These are phyloP conservation scores for Tulasnella sp. DNA, from an alignment of 768 basidiomycete genomes.

Conservation along the genomic window DNA sequence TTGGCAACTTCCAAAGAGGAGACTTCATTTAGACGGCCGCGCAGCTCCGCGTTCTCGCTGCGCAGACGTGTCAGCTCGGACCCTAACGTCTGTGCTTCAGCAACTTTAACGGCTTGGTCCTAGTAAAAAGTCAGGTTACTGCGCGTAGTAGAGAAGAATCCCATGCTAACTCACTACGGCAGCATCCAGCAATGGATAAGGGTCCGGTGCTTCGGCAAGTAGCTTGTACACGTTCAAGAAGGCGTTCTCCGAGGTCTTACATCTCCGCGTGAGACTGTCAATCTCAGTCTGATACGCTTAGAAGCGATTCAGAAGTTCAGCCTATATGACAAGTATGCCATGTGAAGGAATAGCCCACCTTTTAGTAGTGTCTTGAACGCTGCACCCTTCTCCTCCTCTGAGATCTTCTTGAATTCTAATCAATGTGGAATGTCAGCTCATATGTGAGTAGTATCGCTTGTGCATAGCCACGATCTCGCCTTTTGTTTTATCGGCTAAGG, in stretches of 20 bases:
- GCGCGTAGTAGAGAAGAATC: neutral
- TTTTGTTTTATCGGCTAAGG: constrained; percentile 89
- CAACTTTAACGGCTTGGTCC: constrained; percentile 89
- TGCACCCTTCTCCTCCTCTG: constrained; percentile 77
- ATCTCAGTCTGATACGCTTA: constrained; percentile 46
- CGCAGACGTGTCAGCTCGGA: constrained; percentile 57
- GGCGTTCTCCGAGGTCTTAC: constrained; percentile 85
- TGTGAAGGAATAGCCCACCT: constrained; percentile 34
- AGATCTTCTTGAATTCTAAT: constrained; percentile 89
- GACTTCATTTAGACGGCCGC: constrained; percentile 54
- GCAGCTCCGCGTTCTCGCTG: constrained; percentile 75
- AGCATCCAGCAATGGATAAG: constrained; percentile 89
- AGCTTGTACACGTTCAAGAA: constrained; percentile 97
- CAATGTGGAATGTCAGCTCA: neutral
- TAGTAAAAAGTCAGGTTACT: constrained; percentile 25
- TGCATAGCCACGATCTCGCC: too few species aligned
- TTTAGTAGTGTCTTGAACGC: constrained; percentile 88
- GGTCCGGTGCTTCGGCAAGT: constrained; percentile 92
- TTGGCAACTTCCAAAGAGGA: constrained; percentile 52
- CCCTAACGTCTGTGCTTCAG: constrained; percentile 70
- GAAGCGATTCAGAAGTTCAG: too few species aligned
- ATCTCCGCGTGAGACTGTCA: constrained; percentile 86
- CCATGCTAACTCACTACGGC: constrained; percentile 53
- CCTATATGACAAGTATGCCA: neutral
- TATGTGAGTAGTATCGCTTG: neutral